Conservation (phyloP, 495 filamentous ascomycete genomes). For the Filosporella fistucella region DNA sequence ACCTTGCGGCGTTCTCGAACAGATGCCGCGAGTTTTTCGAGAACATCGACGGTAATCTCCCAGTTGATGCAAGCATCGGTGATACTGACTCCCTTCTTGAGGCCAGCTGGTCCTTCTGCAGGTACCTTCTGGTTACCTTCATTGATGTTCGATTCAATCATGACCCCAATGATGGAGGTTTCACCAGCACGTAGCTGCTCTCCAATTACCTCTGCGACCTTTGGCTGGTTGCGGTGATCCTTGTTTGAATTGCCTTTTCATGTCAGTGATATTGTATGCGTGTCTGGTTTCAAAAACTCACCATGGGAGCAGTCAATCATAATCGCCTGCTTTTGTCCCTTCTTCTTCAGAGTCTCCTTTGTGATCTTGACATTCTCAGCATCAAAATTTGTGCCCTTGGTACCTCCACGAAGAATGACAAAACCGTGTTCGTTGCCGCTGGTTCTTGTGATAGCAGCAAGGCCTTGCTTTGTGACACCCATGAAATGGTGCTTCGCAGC, state of each 20-base stretch:
- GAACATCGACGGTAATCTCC: constrained; percentile 77
- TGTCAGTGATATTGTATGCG: constrained; percentile 3
- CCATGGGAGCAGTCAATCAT: constrained; percentile 99
- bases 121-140: constrained; percentile 97
- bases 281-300: constrained; percentile 26
- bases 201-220: constrained; percentile 77
- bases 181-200: constrained; percentile 87
- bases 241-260: constrained; percentile 67
- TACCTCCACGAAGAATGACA: constrained; percentile 89
- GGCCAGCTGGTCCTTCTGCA: constrained; percentile 65
- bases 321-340: constrained; percentile 81
- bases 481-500: constrained; percentile 94
- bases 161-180: constrained; percentile 86
- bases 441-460: constrained; percentile 92
- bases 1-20: constrained; percentile 66
- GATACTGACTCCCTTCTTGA: constrained; percentile 93
- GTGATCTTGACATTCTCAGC: constrained; percentile 71
- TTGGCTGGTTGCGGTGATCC: constrained; percentile 83
- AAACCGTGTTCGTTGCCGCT: constrained; percentile 94
- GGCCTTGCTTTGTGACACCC: constrained; percentile 97
- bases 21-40: constrained; percentile 85
- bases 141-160: constrained; percentile 98
- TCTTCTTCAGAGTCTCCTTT: constrained; percentile 76
- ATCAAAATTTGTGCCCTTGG: constrained; percentile 93
- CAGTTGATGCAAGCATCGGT: constrained; percentile 98